Evolutionary conservation across 225 moss, liverwort and hornwort species (phyloP).

Genomic region (Thuidium tamariscinum): DNA sequence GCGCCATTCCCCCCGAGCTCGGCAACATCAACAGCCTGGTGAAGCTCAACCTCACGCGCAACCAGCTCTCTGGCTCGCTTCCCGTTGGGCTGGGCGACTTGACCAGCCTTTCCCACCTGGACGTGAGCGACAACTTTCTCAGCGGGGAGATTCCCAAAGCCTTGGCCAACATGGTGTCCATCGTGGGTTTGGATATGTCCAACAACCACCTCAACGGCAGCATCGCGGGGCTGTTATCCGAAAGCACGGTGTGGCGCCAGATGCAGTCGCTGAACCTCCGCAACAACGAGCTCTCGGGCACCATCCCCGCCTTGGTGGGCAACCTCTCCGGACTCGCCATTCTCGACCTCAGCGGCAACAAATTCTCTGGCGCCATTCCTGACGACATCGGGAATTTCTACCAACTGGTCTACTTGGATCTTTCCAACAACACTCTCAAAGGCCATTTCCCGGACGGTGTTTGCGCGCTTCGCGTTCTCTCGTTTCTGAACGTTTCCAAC

Average conservation of each 20-base stretch:
- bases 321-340: slow-evolving; percentile 33
- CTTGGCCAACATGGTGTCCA: slow-evolving; percentile 57
- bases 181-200: slow-evolving; percentile 55
- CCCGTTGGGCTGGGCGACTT: slow-evolving; percentile 33
- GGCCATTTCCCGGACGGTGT: slow-evolving; percentile 38
- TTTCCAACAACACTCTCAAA: slow-evolving; percentile 43
- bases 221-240: slow-evolving; percentile 43
- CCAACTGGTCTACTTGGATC: slow-evolving; percentile 34
- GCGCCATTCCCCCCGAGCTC: slow-evolving; percentile 34
- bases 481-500: slow-evolving; percentile 18
- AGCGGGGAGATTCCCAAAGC: slow-evolving; percentile 40
- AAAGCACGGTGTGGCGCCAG: slow-evolving; percentile 36
- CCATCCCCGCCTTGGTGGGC: slow-evolving; percentile 26
- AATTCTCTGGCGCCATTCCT: slow-evolving; percentile 33
- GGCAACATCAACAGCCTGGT: slow-evolving; percentile 40
- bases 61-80: slow-evolving; percentile 28
- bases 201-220: slow-evolving; percentile 41
- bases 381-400: slow-evolving; percentile 21
- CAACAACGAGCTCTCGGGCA: slow-evolving; percentile 27
- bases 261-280: slow-evolving; percentile 44
- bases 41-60: slow-evolving; percentile 40
- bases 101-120: slow-evolving; percentile 21
- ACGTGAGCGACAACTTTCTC: slow-evolving; percentile 40
- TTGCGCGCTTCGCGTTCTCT: slow-evolving; percentile 9
- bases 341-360: slow-evolving; percentile 39